Evolutionary conservation across 2,329 filamentous ascomycete species (phyloP).

Genomic region (Fusarium camptoceras): DNA sequence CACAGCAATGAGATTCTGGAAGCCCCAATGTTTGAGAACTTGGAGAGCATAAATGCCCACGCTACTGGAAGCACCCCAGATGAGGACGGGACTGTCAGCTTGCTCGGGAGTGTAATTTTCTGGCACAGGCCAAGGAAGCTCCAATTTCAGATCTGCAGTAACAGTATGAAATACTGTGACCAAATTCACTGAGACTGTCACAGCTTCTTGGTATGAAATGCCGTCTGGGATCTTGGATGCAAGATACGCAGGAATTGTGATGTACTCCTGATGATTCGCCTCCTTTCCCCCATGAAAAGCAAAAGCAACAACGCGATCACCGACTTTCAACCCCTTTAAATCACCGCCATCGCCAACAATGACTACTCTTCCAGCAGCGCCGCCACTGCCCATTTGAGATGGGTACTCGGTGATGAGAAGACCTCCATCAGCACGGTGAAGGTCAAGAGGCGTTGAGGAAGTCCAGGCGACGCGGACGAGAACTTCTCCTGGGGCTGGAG

Average conservation of each 20-base stretch:
- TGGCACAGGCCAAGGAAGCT: slow-evolving; percentile 68
- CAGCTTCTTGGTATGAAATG: slow-evolving; percentile 59
- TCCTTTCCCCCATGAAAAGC: slow-evolving; percentile 59
- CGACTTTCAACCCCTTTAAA: slow-evolving; percentile 59
- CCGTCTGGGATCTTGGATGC: slow-evolving; percentile 59
- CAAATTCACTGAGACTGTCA: slow-evolving; percentile 67
- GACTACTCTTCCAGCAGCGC: slow-evolving; percentile 64
- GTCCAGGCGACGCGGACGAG: slow-evolving; percentile 68
- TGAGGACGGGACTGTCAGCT: slow-evolving; percentile 56
- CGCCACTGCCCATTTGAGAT: slow-evolving; percentile 62
- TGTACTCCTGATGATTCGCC: slow-evolving; percentile 67
- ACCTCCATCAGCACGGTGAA: slow-evolving; percentile 71
- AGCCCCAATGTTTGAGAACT: slow-evolving; percentile 65
- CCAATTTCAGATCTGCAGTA: slow-evolving; percentile 61
- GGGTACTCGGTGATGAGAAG: slow-evolving; percentile 63
- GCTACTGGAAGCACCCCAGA: slow-evolving; percentile 65
- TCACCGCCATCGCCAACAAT: slow-evolving; percentile 57
- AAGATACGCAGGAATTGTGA: slow-evolving; percentile 63
- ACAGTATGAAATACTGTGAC: slow-evolving; percentile 70
- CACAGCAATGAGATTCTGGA: slow-evolving; percentile 61
- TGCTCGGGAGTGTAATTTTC: slow-evolving; percentile 52
- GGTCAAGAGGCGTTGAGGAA: slow-evolving; percentile 69
- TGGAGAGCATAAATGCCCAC: slow-evolving; percentile 64
- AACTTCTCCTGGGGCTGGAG: slow-evolving; percentile 60
- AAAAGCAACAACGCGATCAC: slow-evolving; percentile 69